phyloP scores from a whole-genome alignment of 352 stramenopile species.

The Pythium dissotocum region DNA sequence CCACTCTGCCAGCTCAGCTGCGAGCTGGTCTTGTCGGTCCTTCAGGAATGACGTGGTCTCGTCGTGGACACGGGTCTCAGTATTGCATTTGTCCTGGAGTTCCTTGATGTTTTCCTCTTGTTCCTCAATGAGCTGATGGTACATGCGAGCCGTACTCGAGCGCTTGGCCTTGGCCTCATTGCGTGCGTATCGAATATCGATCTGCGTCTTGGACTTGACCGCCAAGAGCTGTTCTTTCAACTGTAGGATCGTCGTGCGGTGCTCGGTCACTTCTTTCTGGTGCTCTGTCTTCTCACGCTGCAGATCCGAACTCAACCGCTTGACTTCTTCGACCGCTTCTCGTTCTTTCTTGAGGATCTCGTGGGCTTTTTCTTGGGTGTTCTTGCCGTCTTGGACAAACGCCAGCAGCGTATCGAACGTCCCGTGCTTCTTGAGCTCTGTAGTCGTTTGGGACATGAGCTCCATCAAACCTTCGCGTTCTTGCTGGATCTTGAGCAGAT shows the following conservation, averaged over 20 bases:
- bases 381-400: constrained; percentile 80
- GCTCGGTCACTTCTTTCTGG: constrained; percentile 72
- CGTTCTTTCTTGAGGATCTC: constrained; percentile 87
- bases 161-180: constrained; percentile 87
- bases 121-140: constrained; percentile 80
- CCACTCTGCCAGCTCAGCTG: constrained; percentile 68
- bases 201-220: constrained; percentile 84
- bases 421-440: constrained; percentile 72
- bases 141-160: constrained; percentile 73
- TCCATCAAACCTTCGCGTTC: constrained; percentile 85
- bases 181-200: constrained; percentile 77
- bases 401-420: constrained; percentile 74
- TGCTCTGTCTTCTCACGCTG: constrained; percentile 76
- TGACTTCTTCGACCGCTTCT: constrained; percentile 86
- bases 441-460: constrained; percentile 59
- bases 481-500: constrained; percentile 92
- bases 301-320: constrained; percentile 81
- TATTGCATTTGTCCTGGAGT: constrained; percentile 57
- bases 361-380: constrained; percentile 67
- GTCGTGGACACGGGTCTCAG: constrained; percentile 72
- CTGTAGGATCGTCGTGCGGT: constrained; percentile 64
- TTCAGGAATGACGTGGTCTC: constrained; percentile 82
- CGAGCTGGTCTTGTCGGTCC: constrained; percentile 71
- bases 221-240: constrained; percentile 85
- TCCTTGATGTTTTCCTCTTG: constrained; percentile 71